These are phyloP conservation scores for Cladochytrium replicatum DNA, from an alignment of 192 early-diverging fungal genomes.

Conservation along the genomic window DNA sequence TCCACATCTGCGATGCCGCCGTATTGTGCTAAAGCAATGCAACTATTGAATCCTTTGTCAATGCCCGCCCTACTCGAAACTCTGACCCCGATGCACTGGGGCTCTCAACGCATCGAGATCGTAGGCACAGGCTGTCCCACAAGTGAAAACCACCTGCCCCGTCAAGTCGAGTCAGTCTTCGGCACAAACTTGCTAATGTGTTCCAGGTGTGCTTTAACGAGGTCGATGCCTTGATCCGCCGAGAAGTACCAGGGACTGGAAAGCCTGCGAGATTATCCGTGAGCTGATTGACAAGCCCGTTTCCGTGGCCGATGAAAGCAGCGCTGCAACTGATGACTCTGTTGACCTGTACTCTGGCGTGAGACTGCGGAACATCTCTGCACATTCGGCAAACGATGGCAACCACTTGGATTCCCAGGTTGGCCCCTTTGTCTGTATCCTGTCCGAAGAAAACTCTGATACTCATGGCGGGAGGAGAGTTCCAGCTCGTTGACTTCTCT, in stretches of 20 bases:
- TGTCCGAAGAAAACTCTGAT: conserved; percentile 2
- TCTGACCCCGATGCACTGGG: too few species aligned
- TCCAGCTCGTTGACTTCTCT: background rate
- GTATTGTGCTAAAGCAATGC: conserved; percentile 21
- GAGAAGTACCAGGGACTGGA: too few species aligned
- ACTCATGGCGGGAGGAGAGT: background rate
- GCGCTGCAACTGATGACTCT: too few species aligned
- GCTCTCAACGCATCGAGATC: too few species aligned
- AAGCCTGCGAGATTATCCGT: too few species aligned
- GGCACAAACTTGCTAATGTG: conserved; percentile 17
- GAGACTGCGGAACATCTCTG: background rate
- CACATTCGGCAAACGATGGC: background rate
- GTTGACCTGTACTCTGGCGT: too few species aligned
- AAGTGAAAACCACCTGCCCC: conserved; percentile 11
- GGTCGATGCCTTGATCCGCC: background rate
- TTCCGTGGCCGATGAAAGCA: too few species aligned
- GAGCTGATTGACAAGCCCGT: too few species aligned
- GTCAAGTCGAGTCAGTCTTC: conserved; percentile 26
- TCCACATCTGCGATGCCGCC: conserved; percentile 10
- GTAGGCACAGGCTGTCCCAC: conserved; percentile 5
- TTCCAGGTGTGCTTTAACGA: conserved; percentile 18
- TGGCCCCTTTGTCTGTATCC: conserved; percentile 8
- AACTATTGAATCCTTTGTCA: conserved; percentile 16
- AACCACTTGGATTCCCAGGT: background rate
- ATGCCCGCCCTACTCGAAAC: conserved; percentile 24